Conservation (phyloP, 495 filamentous ascomycete species). For the Penicillium manginii region DNA sequence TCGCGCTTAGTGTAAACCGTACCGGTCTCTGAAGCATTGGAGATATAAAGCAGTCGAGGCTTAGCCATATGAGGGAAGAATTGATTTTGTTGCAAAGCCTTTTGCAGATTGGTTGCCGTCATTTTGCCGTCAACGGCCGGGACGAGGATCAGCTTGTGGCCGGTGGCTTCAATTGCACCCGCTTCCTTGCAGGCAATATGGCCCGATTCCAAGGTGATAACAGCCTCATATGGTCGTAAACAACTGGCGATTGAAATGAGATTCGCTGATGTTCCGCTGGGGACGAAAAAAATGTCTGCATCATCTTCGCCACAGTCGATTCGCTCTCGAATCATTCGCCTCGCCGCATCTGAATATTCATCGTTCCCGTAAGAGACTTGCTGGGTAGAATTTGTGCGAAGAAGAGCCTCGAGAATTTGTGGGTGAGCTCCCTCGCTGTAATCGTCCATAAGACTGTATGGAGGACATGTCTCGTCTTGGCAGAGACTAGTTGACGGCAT, state of each 20-base stretch:
- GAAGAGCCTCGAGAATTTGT: conserved; percentile 44
- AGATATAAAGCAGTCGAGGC: conserved; percentile 47
- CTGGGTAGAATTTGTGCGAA: conserved; percentile 42
- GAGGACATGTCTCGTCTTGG: conserved; percentile 34
- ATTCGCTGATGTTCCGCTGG: conserved; percentile 49
- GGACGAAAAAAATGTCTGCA: conserved; percentile 49
- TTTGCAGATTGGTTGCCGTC: conserved; percentile 40
- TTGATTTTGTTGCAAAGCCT: conserved; percentile 39
- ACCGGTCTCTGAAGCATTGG: conserved; percentile 48
- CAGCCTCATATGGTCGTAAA: conserved; percentile 47
- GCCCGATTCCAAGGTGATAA: conserved; percentile 44
- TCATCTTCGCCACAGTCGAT: conserved; percentile 39
- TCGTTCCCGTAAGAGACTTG: conserved; percentile 48
- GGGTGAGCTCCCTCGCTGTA: conserved; percentile 53
- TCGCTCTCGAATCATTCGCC: conserved; percentile 35
- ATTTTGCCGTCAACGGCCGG: conserved; percentile 45
- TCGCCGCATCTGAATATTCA: conserved; percentile 36
- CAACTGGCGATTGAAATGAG: conserved; percentile 50
- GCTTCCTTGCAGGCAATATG: conserved; percentile 50
- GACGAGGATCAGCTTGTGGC: conserved; percentile 49
- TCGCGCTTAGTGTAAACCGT: conserved; percentile 46
- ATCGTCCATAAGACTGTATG: conserved; percentile 50
- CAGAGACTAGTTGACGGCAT: conserved; percentile 35
- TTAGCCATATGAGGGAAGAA: conserved; percentile 52
- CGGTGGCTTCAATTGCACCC: conserved; percentile 49